Evolutionary conservation across 106 monocot genomes (phyloP), one percentile per base, ranked within the genome.

Genomic region (Apostasia ramifera): DNA sequence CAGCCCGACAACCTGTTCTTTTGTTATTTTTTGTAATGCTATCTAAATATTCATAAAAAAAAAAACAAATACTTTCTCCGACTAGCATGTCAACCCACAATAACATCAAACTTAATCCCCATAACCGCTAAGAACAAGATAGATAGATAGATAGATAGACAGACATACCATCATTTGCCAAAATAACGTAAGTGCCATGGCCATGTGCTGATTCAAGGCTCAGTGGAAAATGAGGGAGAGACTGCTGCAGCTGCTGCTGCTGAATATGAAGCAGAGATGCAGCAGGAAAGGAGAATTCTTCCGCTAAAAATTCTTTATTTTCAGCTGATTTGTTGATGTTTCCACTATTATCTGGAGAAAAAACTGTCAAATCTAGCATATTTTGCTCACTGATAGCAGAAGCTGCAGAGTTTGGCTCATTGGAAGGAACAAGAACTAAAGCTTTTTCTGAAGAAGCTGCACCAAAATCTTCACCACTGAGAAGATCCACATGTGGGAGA

Each of bases 341-440:
- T 1, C 44, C 44, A 45, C 75, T 74, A 53, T 72, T 77, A 59
- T 58, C 72, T 79, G 74, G 75, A 52, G 74, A 60, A 66, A 82
- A 94, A 72, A 87, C 79, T 53, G 75, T 71, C 52, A 94, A 78
- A 50, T 77, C 93, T 67, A 87, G 59, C 14, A 77, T 57, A 54
- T 86, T 89, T 46, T 84, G 81, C 65, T 84, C 85, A 75, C 84
- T 69, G 70, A 5, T 46, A 8, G 77, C 57, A 62, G 88, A 72
- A 71, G 41, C 74, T 43, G 75, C 38, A 39, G 72, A 43, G 26
- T 26, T 47, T 60, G 84, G 70, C 66, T 77, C 75, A 47, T 57
- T 74, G 51, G 82, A 73, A 13, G 86, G 86, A 66, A 90, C 90
- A 55, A 94, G 82, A 10, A 87, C 98, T 37, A 90, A 74, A 26